Evolutionary conservation across 352 stramenopile species (phyloP).

Genomic region (Globisporangium parvum): DNA sequence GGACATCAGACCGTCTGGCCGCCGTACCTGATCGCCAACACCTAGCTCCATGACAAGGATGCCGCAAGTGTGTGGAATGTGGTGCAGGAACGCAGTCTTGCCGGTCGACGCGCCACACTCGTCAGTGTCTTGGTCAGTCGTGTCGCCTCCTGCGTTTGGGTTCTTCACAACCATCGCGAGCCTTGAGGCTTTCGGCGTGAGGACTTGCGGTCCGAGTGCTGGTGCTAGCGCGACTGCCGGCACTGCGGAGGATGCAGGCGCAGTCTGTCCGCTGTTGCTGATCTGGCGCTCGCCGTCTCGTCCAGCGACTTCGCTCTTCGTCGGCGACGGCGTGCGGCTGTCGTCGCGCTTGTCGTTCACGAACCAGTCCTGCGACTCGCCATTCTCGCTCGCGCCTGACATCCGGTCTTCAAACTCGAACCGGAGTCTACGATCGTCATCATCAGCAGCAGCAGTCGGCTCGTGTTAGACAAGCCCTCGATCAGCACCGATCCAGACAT

Average conservation of each 20-base stretch:
- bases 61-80: slow-evolving; percentile 35
- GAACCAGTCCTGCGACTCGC: slow-evolving; percentile 77
- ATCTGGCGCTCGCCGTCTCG: slow-evolving; percentile 4
- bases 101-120: slow-evolving; percentile 26
- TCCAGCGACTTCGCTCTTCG: slow-evolving; percentile 19
- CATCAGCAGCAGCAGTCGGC: slow-evolving; percentile 3
- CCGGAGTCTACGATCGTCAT: slow-evolving; percentile 32
- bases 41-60: slow-evolving; percentile 72
- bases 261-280: not conserved
- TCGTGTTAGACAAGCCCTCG: no score
- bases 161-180: slow-evolving; percentile 15
- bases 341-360: slow-evolving; percentile 59
- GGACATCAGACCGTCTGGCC: not conserved
- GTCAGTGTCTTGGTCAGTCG: slow-evolving; percentile 12
- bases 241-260: not conserved
- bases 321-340: slow-evolving; percentile 17
- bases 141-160: slow-evolving; percentile 17
- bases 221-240: not conserved
- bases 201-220: not conserved
- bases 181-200: slow-evolving; percentile 13
- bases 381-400: slow-evolving; percentile 40
- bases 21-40: slow-evolving; percentile 32
- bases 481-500: no score
- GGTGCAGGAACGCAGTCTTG: slow-evolving; percentile 62
- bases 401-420: slow-evolving; percentile 64